Evolutionary conservation across 805 yeast genomes (phyloP), one percentile per base, ranked within the genome.

Genomic region (Zygoascus bituminiphila): DNA sequence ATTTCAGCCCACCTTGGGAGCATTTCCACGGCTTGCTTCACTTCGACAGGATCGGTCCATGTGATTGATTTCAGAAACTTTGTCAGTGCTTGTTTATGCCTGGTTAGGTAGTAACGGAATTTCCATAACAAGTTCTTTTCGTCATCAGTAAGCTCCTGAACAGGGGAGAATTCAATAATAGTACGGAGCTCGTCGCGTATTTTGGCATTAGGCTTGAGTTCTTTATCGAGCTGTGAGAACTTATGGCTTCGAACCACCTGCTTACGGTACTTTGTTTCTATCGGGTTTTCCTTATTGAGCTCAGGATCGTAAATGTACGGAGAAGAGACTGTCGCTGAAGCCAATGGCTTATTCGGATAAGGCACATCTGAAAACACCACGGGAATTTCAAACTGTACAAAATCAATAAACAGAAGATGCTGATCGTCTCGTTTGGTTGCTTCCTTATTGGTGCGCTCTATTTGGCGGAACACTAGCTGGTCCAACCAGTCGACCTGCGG

Each of bases 81-180:
- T 23, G 89, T 82, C 48, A 86, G 69, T 1, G 83, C 82, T 48
- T 74, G 77, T 58, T 78, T 78, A 56, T 80, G 80, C 46, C 81
- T 75, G n/a, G 84, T 70, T 17, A 85, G 66, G 63, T 81, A 89
- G 66, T 85, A 93, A 47, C 98, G 69, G 65, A 84, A 91, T 63
- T 84, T 86, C 97, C 98, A 91, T 8, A 91, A 74, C 59, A 88
- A 66, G 54, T 88, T 87, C 68, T 84, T 87, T 56, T 91, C 96
- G 60, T 82, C 81, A 45, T 84, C 89, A 5, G 82, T 76, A 42
- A 93, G 70, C 55, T 81, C 84, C 46, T 85, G 85, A 40, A 87
- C 91, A 3, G 96, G 88, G 2, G 96, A 89, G 59, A 82, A 86
- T 21, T 72, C 71, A 46, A 91, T 69, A 4, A 89, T 86, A 41